Evolutionary conservation across 23 red algal species (phyloP), one percentile per base, ranked within the genome.

Genomic region (Gracilaria domingensis): DNA sequence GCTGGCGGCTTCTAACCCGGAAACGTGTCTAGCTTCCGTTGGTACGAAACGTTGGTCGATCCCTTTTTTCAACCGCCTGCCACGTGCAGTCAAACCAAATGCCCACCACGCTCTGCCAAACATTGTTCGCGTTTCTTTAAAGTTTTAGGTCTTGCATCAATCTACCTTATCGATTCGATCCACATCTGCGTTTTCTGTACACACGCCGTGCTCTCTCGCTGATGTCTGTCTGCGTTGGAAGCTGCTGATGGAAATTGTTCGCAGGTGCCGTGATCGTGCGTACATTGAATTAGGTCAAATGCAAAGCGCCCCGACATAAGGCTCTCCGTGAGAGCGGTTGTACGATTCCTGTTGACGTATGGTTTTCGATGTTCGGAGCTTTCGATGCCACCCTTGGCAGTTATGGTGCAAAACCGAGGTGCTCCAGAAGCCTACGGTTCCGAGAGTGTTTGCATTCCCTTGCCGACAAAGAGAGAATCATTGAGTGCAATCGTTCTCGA

Each of bases 111-210:
- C 26, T 18, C 18, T 30, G 59, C 59, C 59, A 62, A 62, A 62
- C 59, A 62, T 62, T 62, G 24, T 30, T 20, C 4, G 59, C 59
- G 24, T 62, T 58, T n/a, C 54, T 58, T 62, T 1, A 62, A 62
- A 24, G n/a, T n/a, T n/a, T 30, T 62, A 62, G 59, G 59, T 62
- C 59, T 62, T 30, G 59, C 24, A 62, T 62, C 59, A 62, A 62
- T 24, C n/a, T n/a, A n/a, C n/a, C n/a, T n/a, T 26, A 28, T 62
- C 59, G n/a, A 62, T 62, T 62, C 59, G 59, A 62, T 62, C 59
- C 59, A 62, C 51, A 16, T 16, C 18, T 1, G 51, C 17, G 51
- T 55, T 55, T 55, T 16, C 14, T 20, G 51, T 55, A 55, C 51
- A 18, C 23, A 29, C 59, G 24, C 59, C 59, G 24, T 29, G 1